These are phyloP conservation scores for Lichtheimia ramosa DNA, from an alignment of 371 early-diverging fungal species.

Conservation along the genomic window DNA sequence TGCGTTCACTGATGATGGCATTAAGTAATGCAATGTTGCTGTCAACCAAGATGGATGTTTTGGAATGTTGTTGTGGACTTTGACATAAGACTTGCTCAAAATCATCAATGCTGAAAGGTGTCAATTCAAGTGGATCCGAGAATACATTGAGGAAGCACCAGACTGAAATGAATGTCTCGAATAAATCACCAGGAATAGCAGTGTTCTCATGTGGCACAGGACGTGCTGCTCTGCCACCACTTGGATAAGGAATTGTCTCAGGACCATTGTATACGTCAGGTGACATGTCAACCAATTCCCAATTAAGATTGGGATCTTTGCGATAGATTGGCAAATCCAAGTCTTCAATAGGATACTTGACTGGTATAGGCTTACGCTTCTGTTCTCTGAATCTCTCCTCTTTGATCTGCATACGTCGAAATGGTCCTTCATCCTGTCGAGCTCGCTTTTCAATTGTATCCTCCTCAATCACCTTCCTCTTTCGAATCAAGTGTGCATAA, in stretches of 20 bases:
- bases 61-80: constrained; percentile 11
- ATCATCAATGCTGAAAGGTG: constrained; percentile 43
- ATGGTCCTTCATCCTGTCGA: constrained; percentile 38
- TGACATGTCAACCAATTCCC: constrained; percentile 44
- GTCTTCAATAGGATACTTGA: constrained; percentile 68
- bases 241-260: constrained; percentile 38
- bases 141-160: constrained; percentile 47
- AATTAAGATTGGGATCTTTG: constrained; percentile 45
- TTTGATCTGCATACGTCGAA: constrained; percentile 38
- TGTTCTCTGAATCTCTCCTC: constrained; percentile 34
- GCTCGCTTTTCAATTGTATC: constrained; percentile 40
- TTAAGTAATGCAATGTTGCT: constrained; percentile 37
- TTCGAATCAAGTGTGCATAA: constrained; percentile 27
- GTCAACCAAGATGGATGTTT: constrained; percentile 34
- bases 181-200: constrained; percentile 24
- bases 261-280: constrained; percentile 21
- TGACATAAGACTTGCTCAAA: constrained; percentile 40
- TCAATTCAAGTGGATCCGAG: constrained; percentile 36
- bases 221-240: constrained; percentile 35
- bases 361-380: constrained; percentile 35
- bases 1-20: constrained; percentile 48
- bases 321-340: constrained; percentile 55
- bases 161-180: constrained; percentile 32
- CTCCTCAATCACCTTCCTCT: constrained; percentile 32
- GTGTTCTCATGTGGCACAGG: constrained; percentile 31